phyloP scores from a whole-genome alignment of 352 stramenopile genomes.

The Phytophthora litchii region DNA sequence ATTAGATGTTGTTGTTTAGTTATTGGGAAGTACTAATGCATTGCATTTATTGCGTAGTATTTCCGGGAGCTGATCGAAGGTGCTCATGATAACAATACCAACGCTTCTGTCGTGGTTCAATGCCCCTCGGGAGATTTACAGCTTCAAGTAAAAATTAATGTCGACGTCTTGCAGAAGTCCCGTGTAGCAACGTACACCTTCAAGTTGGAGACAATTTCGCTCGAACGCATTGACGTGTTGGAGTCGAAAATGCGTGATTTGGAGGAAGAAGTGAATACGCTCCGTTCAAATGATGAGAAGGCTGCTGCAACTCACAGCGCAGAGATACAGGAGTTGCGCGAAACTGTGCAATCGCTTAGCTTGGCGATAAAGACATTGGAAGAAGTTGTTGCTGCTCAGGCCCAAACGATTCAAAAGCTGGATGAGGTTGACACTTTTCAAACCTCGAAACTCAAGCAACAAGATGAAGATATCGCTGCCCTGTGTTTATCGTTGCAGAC shows the following conservation, averaged over 20 bases:
- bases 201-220: background rate
- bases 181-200: constrained; percentile 3
- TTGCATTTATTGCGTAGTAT: background rate
- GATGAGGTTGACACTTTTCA: background rate
- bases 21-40: background rate
- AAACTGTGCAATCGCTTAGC: background rate
- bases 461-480: background rate
- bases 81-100: background rate
- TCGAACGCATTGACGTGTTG: constrained; percentile 14
- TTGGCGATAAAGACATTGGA: background rate
- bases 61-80: constrained; percentile 2
- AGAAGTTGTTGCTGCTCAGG: background rate
- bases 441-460: background rate
- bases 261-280: background rate
- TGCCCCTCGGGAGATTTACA: background rate
- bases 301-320: background rate
- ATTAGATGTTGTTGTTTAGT: background rate
- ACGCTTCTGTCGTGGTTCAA: background rate
- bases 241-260: constrained; percentile 21
- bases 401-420: background rate
- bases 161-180: background rate
- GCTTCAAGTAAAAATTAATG: constrained; percentile 1
- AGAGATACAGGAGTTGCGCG: constrained; percentile 1
- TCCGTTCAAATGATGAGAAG: background rate
- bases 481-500: background rate